Base-by-base conservation (phyloP, 2,329 filamentous ascomycete genomes). In the Plectosphaerella cucumerina region DNA sequence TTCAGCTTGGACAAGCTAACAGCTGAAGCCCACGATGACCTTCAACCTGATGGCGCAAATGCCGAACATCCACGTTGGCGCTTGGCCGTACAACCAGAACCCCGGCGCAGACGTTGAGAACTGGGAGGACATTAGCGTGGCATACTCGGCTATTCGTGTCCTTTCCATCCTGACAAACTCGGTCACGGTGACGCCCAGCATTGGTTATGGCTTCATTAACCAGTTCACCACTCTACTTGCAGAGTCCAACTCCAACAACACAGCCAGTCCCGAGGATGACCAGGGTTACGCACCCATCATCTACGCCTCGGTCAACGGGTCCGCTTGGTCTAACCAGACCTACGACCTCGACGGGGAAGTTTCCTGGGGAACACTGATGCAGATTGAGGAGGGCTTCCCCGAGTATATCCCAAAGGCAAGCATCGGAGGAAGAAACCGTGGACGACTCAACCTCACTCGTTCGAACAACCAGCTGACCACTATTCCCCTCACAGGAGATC, bases 51-150 rank as follows among this genome's bases (percentile, higher is more conserved):
- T 20, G 14, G 49, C 41, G 3, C 51, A 53, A 17, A 31, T 45
- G 14, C 48, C 50, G n/a, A 11, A 48, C 1, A 22, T 53, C 9
- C 49, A 49, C 17, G 8, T 53, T 10, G 49, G 44, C 1, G 14
- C 51, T 2, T 51, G 44, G 33, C 45, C 51, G 14, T 48, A 50
- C 47, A 53, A 53, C 8, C 39, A 47, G 3, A 50, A 53, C 17
- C 14, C 26, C 9, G 51, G 44, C 5, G n/a, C 22, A 6, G 37
- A 42, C 11, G 17, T 42, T 37, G 26, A 34, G 5, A 50, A 53
- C 39, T 43, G 47, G 8, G 37, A 39, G 20, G 26, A 33, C 9
- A 49, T 14, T 21, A 11, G 15, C 3, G 37, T 43, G 10, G 37
- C 37, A 5, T 37, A 37, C 35, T 37, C 35, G 14, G 35, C 35